Conservation (phyloP, 2,329 filamentous ascomycete species). For the Colletotrichum horii region DNA sequence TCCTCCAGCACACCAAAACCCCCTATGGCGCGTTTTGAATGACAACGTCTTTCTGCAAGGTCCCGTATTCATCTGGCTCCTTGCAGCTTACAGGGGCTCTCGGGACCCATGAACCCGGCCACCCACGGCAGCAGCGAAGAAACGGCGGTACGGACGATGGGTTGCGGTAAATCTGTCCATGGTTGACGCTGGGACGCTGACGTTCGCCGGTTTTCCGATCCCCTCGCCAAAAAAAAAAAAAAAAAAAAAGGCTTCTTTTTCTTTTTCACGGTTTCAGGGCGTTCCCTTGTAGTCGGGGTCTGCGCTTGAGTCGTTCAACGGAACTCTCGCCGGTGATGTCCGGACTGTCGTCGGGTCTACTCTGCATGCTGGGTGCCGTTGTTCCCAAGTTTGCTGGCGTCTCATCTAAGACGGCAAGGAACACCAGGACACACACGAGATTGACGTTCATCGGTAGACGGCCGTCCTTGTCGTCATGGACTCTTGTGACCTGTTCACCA, state of each 20-base stretch:
- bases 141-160: background rate
- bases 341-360: background rate
- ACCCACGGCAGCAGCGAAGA: background rate
- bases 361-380: background rate
- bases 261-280: background rate
- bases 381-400: background rate
- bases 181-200: background rate
- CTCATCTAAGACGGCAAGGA: background rate
- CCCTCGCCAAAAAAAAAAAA: background rate
- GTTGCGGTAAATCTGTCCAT: background rate
- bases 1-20: background rate
- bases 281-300: background rate
- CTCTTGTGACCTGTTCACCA: background rate
- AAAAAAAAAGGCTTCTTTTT: background rate
- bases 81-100: background rate
- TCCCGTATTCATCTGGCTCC: background rate
- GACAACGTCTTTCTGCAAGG: slow-evolving; percentile 3
- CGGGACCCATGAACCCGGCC: background rate
- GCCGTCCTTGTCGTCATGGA: background rate
- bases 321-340: background rate
- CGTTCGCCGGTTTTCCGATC: background rate
- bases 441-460: background rate
- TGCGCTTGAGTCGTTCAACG: background rate
- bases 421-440: background rate
- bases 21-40: background rate